phyloP scores from a whole-genome alignment of 2,329 filamentous ascomycete species.

The Torrubiella hemipterigena region DNA sequence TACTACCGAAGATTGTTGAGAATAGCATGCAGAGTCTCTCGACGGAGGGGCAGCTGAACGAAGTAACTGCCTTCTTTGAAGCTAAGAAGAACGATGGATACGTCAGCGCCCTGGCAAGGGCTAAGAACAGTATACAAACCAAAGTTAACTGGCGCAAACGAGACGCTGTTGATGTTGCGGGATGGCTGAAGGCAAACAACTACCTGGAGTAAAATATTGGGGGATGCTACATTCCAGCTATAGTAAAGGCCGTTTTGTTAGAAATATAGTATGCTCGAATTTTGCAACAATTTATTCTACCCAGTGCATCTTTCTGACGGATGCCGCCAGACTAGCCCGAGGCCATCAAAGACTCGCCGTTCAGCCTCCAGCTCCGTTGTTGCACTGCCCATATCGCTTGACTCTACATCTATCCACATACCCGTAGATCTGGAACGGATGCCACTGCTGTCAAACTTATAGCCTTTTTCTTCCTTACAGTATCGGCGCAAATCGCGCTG shows the following conservation, averaged over 20 bases:
- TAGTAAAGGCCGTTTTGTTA: neutral
- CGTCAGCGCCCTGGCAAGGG: conserved; percentile 82
- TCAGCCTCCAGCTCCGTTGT: conserved; percentile 62
- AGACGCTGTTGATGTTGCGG: conserved; percentile 59
- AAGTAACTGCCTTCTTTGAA: conserved; percentile 71
- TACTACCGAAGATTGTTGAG: conserved; percentile 74
- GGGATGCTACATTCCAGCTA: neutral
- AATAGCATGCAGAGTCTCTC: conserved; percentile 77
- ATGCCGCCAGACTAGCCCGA: conserved; percentile 56
- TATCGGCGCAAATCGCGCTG: conserved; percentile 75
- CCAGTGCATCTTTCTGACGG: conserved; percentile 57
- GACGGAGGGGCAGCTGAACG: conserved; percentile 59
- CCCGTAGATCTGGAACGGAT: conserved; percentile 57
- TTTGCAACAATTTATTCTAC: conserved; percentile 23
- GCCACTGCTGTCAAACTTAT: conserved; percentile 90
- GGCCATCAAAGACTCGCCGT: conserved; percentile 63
- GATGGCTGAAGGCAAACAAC: conserved; percentile 33
- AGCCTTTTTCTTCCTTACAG: conserved; percentile 56
- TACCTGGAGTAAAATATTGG: conserved; percentile 14
- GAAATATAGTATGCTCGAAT: neutral
- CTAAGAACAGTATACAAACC: conserved; percentile 69
- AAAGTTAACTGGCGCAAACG: conserved; percentile 74
- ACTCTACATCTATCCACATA: conserved; percentile 60
- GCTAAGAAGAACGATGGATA: conserved; percentile 74
- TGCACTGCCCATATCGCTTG: conserved; percentile 26